Base-by-base conservation (phyloP, 805 yeast genomes). In the Debaryomyces hansenii region DNA sequence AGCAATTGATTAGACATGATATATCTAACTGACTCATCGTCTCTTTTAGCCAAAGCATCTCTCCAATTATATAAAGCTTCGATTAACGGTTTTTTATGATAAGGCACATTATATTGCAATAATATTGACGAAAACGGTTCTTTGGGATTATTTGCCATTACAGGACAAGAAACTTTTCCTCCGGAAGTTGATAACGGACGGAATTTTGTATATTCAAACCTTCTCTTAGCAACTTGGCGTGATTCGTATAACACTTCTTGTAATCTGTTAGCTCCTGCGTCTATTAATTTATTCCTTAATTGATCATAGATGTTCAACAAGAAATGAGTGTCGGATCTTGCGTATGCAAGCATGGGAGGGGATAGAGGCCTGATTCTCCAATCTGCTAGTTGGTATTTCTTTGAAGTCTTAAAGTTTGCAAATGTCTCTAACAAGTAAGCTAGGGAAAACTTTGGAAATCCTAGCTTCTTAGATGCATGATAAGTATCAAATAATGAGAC, bases 271-370 rank as follows among this genome's bases (percentile, higher is more conserved):
- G 68, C 61, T 4, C 47, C 48, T 12, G 49, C 40, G 4, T 61
- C 67, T 2, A 86, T 57, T 12, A 92, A 70, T 57, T 75, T 74
- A 53, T 84, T 84, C 50, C 82, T 82, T 64, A 94, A 66, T 51
- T 79, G 79, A 58, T 90, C 92, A 66, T 76, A 94, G 12, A 94
- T 86, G 63, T 86, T 80, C 32, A 94, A 72, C 42, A 94, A 67
- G 58, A 90, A 94, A 65, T 94, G 99, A 0, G 99, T 94, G 66
- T 94, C 99, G 0, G 97, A 87, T 52, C 96, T 78, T 0, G 99
- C 99, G 63, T 94, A 94, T 12, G 85, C 80, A 49, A 74, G 66
- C 91, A 94, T 85, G 33, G 88, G 82, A 8, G 71, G 63, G 1
- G 88, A 78, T 42, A 94, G 69, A 0, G 99, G 99, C 53, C 99